Evolutionary conservation across 163 green algal species (phyloP).

Genomic region (Prototheca cutis): DNA sequence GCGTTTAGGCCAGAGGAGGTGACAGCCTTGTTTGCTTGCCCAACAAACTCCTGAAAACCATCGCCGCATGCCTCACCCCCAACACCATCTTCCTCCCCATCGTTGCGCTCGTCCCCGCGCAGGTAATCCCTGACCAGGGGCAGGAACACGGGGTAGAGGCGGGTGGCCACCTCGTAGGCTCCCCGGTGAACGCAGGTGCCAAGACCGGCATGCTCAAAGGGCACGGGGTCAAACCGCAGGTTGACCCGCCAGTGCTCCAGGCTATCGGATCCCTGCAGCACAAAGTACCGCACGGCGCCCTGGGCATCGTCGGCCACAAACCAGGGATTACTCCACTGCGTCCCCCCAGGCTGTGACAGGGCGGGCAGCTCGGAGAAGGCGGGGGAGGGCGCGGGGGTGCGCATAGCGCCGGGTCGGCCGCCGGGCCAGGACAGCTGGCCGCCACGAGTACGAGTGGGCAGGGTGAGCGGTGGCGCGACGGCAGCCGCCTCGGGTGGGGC

Average conservation of each 20-base stretch:
- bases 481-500: too few species aligned
- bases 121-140: slow-evolving; percentile 76
- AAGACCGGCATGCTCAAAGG: slow-evolving; percentile 72
- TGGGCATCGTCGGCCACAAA: slow-evolving; percentile 66
- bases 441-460: too few species aligned
- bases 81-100: too few species aligned
- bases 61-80: too few species aligned
- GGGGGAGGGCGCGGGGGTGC: neutral
- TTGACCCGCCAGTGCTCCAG: slow-evolving; percentile 95
- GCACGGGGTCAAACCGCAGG: slow-evolving; percentile 88
- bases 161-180: slow-evolving; percentile 72
- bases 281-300: slow-evolving; percentile 64
- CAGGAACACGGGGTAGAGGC: slow-evolving; percentile 74
- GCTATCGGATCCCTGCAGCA: slow-evolving; percentile 82
- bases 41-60: too few species aligned
- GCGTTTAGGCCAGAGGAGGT: too few species aligned
- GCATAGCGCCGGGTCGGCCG: too few species aligned
- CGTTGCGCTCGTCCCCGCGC: too few species aligned
- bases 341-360: neutral
- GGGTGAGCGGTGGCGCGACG: too few species aligned
- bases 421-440: too few species aligned
- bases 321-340: slow-evolving; percentile 53
- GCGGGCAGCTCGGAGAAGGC: neutral
- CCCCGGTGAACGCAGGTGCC: slow-evolving; percentile 58
- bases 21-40: too few species aligned